These are phyloP conservation scores for Tephrocybe sp. DNA, from an alignment of 768 basidiomycete genomes.

Conservation along the genomic window DNA sequence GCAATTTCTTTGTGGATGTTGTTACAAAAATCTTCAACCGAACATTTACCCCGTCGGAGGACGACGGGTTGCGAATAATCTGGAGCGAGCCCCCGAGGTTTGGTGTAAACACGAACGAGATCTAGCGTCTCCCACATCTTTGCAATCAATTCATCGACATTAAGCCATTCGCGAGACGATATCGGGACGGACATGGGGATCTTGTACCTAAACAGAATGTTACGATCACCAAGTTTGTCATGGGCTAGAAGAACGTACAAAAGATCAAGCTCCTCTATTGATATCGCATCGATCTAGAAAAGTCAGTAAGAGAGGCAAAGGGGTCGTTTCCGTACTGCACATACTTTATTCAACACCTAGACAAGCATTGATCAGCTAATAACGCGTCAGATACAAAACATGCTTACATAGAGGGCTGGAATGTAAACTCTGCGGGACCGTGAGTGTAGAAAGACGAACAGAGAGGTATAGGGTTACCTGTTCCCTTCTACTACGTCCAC, in stretches of 20 bases:
- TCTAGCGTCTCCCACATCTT: slow-evolving; percentile 94
- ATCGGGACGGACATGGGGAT: slow-evolving; percentile 96
- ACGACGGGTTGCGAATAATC: slow-evolving; percentile 94
- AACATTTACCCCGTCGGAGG: slow-evolving; percentile 59
- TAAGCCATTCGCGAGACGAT: slow-evolving; percentile 93
- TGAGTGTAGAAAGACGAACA: neutral
- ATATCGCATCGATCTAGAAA: slow-evolving; percentile 91
- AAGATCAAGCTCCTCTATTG: slow-evolving; percentile 95
- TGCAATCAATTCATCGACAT: slow-evolving; percentile 91
- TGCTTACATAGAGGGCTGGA: slow-evolving; percentile 82
- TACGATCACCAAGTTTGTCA: neutral
- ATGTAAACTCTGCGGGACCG: slow-evolving; percentile 75
- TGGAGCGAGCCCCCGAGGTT: slow-evolving; percentile 87
- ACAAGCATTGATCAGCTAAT: neutral
- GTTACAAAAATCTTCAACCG: slow-evolving; percentile 89
- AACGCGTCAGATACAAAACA: neutral
- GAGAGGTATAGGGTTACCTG: slow-evolving; percentile 45
- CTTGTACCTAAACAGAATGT: slow-evolving; percentile 57
- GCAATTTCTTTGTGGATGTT: slow-evolving; percentile 97
- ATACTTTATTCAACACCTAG: slow-evolving; percentile 83
- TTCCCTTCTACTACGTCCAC: slow-evolving; percentile 98
- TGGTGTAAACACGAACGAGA: slow-evolving; percentile 95
- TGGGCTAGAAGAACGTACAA: slow-evolving; percentile 46
- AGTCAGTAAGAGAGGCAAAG: slow-evolving; percentile 8
- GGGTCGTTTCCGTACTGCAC: slow-evolving; percentile 4